These are phyloP conservation scores for Calonectria pauciramosa DNA, from an alignment of 2,329 filamentous ascomycete species.

Conservation along the genomic window DNA sequence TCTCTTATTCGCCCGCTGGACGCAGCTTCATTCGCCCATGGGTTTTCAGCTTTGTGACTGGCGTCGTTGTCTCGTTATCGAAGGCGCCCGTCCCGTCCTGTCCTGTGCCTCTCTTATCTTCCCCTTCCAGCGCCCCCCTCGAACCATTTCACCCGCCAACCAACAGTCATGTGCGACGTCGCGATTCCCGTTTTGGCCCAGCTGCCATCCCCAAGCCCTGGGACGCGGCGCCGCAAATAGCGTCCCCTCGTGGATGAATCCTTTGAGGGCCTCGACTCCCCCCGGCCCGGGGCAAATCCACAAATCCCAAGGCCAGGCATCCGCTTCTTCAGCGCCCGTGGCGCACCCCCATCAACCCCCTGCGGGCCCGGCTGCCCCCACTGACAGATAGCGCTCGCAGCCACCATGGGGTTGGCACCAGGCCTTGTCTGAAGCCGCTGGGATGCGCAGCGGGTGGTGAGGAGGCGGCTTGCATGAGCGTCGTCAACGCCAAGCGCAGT, in stretches of 20 bases:
- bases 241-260: conserved; percentile 1
- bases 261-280: conserved; percentile 16
- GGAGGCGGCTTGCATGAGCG: background rate
- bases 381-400: conserved; percentile 22
- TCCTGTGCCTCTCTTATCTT: conserved; percentile 13
- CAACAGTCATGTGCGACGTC: conserved; percentile 2
- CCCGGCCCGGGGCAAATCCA: conserved; percentile 1
- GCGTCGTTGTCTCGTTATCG: background rate
- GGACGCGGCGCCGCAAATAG: conserved; percentile 11
- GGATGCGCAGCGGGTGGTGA: conserved; percentile 5
- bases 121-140: background rate
- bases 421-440: conserved; percentile 1
- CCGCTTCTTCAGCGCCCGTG: conserved; percentile 8
- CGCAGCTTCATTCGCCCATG: background rate
- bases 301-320: conserved; percentile 2
- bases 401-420: conserved; percentile 3
- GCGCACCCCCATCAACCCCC: conserved; percentile 6
- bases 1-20: background rate
- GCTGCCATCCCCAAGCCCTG: conserved; percentile 1
- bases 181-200: background rate
- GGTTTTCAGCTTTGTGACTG: background rate
- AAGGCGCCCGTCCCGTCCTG: background rate
- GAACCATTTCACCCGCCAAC: conserved; percentile 4
- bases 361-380: conserved; percentile 8
- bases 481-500: conserved; percentile 39